A percentile compares a stretch with the other conserved stretches of the same genome.
Conservation (phyloP, 1,284 basidiomycete genomes). For the Austroboletus niveus region DNA sequence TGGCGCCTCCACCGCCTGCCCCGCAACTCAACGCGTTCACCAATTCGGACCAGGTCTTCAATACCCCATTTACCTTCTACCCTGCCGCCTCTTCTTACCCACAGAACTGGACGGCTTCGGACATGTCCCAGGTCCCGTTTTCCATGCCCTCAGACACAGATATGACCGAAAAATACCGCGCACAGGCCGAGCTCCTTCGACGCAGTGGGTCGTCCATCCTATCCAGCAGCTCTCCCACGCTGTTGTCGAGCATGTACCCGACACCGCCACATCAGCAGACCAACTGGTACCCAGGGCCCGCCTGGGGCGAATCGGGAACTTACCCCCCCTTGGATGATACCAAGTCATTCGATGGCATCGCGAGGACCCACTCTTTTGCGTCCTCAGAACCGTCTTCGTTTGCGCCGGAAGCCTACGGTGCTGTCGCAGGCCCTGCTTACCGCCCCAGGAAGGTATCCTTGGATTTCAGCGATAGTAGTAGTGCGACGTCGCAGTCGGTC, state of each 20-base stretch:
- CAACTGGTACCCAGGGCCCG: slow-evolving; percentile 19
- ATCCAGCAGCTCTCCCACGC: slow-evolving; percentile 1
- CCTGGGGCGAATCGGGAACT: slow-evolving; percentile 19
- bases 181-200: slow-evolving; percentile 44
- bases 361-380: slow-evolving; percentile 15
- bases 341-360: slow-evolving; percentile 22
- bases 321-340: slow-evolving; percentile 27
- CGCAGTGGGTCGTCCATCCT: slow-evolving; percentile 28
- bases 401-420: slow-evolving; percentile 23
- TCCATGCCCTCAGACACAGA: slow-evolving; percentile 34
- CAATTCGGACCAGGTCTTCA: slow-evolving; percentile 33
- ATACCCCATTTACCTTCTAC: slow-evolving; percentile 36
- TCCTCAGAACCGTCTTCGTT: slow-evolving; percentile 25
- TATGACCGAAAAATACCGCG: slow-evolving; percentile 47
- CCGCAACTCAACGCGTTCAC: slow-evolving; percentile 22
- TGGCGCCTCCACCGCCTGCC: slow-evolving; percentile 32
- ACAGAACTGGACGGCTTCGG: slow-evolving; percentile 14
- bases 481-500: slow-evolving; percentile 31
- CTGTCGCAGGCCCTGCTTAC: slow-evolving; percentile 26
- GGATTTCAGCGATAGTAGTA: slow-evolving; percentile 35
- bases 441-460: slow-evolving; percentile 28
- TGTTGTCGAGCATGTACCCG: slow-evolving; percentile 18
- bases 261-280: slow-evolving; percentile 15
- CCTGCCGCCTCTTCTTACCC: slow-evolving; percentile 19
- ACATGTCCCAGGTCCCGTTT: slow-evolving; percentile 21